Evolutionary conservation across 805 yeast species (phyloP).

Genomic region (Saccharomycopsis oosterbeekiorum): DNA sequence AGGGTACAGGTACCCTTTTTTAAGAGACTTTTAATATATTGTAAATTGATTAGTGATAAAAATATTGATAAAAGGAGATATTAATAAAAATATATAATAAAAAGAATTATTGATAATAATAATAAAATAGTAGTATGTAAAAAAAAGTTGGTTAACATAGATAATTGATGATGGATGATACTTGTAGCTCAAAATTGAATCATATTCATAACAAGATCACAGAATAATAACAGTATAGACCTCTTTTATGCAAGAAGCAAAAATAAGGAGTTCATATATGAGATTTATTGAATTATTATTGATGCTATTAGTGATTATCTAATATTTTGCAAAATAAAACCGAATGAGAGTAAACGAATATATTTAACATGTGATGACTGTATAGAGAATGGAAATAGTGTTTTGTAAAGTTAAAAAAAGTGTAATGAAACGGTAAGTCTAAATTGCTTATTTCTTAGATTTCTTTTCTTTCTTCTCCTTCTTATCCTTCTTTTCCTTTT

Average conservation of each 20-base stretch:
- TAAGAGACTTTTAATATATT: background rate
- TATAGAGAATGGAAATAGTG: background rate
- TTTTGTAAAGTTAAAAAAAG: background rate
- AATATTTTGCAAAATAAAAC: background rate
- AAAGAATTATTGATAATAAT: background rate
- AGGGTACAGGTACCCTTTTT: background rate
- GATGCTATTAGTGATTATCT: background rate
- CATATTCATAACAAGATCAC: background rate
- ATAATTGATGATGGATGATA: no score
- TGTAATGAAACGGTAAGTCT: background rate
- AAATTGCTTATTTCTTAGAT: slow-evolving; percentile 15
- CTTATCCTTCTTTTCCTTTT: slow-evolving; percentile 24
- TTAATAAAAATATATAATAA: no score
- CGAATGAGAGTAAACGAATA: background rate
- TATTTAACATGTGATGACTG: background rate
- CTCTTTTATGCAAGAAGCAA: background rate
- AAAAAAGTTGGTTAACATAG: background rate
- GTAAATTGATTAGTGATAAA: background rate
- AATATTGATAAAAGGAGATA: background rate
- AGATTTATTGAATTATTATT: background rate
- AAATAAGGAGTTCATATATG: background rate
- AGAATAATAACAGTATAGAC: background rate
- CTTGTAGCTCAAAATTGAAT: no score
- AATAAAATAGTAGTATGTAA: background rate
- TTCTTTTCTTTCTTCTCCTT: slow-evolving; percentile 31